Percentiles rank a stretch among this genome's conserved stretches.
Evolutionary conservation across 139 green algal species (phyloP).

Genomic region (Chloropicon primus): DNA sequence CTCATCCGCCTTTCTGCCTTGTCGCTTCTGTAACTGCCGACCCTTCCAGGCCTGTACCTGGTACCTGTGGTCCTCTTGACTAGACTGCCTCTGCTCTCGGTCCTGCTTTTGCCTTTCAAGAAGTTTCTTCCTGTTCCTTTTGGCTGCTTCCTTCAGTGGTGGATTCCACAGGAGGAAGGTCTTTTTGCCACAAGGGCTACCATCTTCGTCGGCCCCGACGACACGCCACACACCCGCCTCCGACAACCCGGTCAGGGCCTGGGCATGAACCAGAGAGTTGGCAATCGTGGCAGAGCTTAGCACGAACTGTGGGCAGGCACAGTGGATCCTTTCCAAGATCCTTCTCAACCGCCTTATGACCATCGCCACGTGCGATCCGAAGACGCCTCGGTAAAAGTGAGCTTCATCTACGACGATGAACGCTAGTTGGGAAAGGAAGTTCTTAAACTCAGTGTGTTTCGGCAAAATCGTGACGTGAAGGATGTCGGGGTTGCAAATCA

Average conservation of each 20-base stretch:
- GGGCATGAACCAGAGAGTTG: slow-evolving; percentile 11
- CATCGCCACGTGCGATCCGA: slow-evolving; percentile 17
- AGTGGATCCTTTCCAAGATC: slow-evolving; percentile 6
- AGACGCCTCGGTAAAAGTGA: slow-evolving; percentile 19
- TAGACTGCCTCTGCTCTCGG: background rate
- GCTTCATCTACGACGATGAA: slow-evolving; percentile 23
- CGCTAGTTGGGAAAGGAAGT: slow-evolving; percentile 19
- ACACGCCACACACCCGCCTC: too few relatives aligned
- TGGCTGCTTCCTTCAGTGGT: slow-evolving; percentile 27
- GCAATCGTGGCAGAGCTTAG: slow-evolving; percentile 18
- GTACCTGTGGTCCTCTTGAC: background rate
- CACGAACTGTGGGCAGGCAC: slow-evolving; percentile 13
- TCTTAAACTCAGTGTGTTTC: slow-evolving; percentile 8
- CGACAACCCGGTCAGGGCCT: background rate
- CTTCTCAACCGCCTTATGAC: slow-evolving; percentile 15
- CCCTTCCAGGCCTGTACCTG: background rate
- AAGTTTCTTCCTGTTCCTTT: background rate
- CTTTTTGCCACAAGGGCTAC: slow-evolving; percentile 62
- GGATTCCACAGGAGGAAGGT: slow-evolving; percentile 91
- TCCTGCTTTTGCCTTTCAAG: background rate
- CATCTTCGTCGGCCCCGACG: slow-evolving; percentile 51
- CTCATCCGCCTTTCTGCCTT: background rate
- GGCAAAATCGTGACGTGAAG: slow-evolving; percentile 21
- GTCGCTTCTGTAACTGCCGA: background rate
- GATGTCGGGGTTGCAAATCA: slow-evolving; percentile 31